These are phyloP conservation scores for Podila horticola DNA, from an alignment of 192 early-diverging fungal species.

Conservation along the genomic window DNA sequence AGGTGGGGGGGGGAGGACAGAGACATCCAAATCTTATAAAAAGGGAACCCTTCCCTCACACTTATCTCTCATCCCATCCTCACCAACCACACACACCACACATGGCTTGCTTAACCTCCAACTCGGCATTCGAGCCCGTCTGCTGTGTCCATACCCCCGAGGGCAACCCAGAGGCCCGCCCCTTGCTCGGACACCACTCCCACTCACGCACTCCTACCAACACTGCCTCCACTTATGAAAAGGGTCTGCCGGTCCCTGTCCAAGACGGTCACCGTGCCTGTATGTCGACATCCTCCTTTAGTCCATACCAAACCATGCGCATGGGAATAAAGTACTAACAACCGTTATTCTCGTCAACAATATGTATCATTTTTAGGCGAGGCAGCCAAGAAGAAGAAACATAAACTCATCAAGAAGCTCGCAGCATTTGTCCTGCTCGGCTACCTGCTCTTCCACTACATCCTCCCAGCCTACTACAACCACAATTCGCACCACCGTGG, in stretches of 20 bases:
- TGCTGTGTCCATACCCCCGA: slow-evolving; percentile 1
- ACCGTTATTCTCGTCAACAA: too few species aligned
- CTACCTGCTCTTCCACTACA: not conserved
- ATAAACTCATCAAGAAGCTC: not conserved
- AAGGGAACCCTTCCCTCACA: not conserved
- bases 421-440: not conserved
- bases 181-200: not conserved
- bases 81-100: not conserved
- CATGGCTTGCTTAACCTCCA: not conserved
- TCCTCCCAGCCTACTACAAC: not conserved
- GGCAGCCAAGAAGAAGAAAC: not conserved
- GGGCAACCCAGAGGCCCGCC: not conserved
- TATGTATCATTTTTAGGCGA: too few species aligned
- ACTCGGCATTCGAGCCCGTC: not conserved
- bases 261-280: not conserved
- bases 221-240: not conserved
- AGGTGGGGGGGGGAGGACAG: too few species aligned
- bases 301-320: too few species aligned
- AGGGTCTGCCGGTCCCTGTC: not conserved
- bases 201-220: not conserved
- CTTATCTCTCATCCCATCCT: not conserved
- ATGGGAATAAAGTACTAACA: too few species aligned
- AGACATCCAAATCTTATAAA: too few species aligned
- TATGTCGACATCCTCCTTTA: not conserved
- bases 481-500: not conserved